Percentiles rank a stretch among this genome's conserved stretches.
These are phyloP conservation scores for Russula lepida DNA, from an alignment of 768 basidiomycete species.

Conservation along the genomic window DNA sequence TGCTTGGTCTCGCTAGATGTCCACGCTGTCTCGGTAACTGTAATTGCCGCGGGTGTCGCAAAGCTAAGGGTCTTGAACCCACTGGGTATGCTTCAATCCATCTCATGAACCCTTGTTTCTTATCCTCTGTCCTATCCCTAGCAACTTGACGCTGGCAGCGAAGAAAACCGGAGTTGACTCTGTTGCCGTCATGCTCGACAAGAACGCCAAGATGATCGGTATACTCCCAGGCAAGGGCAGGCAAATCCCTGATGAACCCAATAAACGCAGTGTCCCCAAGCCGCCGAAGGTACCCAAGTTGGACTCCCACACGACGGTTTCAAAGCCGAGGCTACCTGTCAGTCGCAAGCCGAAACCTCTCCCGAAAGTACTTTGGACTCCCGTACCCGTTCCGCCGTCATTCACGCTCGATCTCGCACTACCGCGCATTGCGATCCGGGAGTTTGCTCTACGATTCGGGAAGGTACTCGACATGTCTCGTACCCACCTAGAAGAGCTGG, in stretches of 20 bases:
- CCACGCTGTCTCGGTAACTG: constrained; percentile 59
- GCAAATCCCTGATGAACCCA: constrained; percentile 17
- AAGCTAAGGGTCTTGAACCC: constrained; percentile 50
- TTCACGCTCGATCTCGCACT: constrained; percentile 43
- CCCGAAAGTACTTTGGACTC: constrained; percentile 47
- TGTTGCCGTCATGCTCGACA: constrained; percentile 31
- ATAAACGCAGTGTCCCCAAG: constrained; percentile 20
- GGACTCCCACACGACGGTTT: constrained; percentile 6
- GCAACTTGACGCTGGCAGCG: constrained; percentile 33
- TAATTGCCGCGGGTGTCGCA: constrained; percentile 60
- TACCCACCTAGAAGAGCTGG: constrained; percentile 54
- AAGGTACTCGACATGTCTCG: constrained; percentile 43
- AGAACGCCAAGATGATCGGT: constrained; percentile 28
- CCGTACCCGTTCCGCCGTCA: constrained; percentile 32
- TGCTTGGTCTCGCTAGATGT: constrained; percentile 38
- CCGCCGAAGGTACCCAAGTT: constrained; percentile 20
- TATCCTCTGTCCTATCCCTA: constrained; percentile 17
- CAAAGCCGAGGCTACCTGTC: constrained; percentile 15
- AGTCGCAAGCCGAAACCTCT: constrained; percentile 27
- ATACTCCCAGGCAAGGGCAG: constrained; percentile 25
- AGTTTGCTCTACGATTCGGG: constrained; percentile 62
- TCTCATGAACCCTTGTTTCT: not conserved
- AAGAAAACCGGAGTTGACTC: constrained; percentile 33
- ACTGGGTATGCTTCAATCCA: constrained; percentile 42
- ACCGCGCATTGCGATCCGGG: constrained; percentile 61